A percentile compares a stretch with the other conserved stretches of the same genome.
These are phyloP conservation scores for Stenocarpella maydis DNA, from an alignment of 2,329 filamentous ascomycete genomes.

Conservation along the genomic window DNA sequence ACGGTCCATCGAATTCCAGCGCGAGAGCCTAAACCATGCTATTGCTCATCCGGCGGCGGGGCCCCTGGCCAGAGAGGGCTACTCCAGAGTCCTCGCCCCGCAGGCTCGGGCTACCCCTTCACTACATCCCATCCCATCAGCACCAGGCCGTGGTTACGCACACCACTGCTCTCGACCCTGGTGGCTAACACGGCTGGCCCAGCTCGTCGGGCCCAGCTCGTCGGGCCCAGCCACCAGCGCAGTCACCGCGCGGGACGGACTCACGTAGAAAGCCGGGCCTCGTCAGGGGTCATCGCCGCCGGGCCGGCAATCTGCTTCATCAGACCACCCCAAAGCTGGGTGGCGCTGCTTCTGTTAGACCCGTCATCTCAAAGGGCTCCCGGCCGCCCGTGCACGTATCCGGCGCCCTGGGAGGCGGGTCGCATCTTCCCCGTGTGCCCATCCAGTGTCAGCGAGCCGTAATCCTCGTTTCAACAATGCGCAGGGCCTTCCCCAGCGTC, in stretches of 20 bases:
- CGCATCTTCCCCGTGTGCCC: conserved; percentile 15
- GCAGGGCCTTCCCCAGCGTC: neutral
- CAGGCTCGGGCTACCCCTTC: conserved; percentile 14
- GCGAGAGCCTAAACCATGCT: conserved; percentile 3
- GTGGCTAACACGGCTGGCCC: conserved; percentile 13
- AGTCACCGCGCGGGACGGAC: conserved; percentile 1
- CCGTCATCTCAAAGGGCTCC: conserved; percentile 6
- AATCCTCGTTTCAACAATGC: neutral
- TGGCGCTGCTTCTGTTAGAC: conserved; percentile 5
- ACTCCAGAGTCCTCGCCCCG: neutral
- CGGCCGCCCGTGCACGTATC: conserved; percentile 3
- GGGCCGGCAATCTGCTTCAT: conserved; percentile 13
- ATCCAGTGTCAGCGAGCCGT: neutral
- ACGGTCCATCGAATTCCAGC: conserved; percentile 22
- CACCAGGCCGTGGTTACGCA: neutral
- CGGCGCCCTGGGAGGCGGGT: conserved; percentile 7
- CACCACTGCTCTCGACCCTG: neutral
- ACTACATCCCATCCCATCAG: neutral
- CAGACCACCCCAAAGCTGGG: conserved; percentile 13
- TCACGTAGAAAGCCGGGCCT: neutral
- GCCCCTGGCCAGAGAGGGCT: neutral
- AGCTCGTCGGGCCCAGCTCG: conserved; percentile 5
- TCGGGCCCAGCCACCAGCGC: neutral
- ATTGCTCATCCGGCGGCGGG: conserved; percentile 20
- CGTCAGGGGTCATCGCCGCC: conserved; percentile 2